These are phyloP conservation scores for Xylaria scruposa DNA, from an alignment of 495 filamentous ascomycete species.

Conservation along the genomic window DNA sequence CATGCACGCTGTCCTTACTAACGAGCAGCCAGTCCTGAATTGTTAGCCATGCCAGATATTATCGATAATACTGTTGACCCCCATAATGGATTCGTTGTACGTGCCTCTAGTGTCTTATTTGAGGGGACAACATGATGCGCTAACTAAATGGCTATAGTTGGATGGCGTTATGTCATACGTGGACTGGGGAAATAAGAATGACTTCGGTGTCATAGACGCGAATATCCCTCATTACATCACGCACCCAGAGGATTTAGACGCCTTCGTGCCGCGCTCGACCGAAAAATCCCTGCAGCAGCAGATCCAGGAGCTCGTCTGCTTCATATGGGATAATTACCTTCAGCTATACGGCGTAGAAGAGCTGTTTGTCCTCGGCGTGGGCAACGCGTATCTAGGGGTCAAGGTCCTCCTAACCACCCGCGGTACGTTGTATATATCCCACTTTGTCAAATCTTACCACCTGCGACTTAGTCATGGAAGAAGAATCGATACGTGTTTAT, in stretches of 20 bases:
- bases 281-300: constrained; percentile 55
- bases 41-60: constrained; percentile 71
- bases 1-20: constrained; percentile 31
- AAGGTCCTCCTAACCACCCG: constrained; percentile 72
- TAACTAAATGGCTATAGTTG: constrained; percentile 57
- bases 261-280: constrained; percentile 42
- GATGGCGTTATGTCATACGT: constrained; percentile 81
- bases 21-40: constrained; percentile 63
- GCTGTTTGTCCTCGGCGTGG: constrained; percentile 84
- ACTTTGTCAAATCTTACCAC: background rate
- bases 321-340: constrained; percentile 97
- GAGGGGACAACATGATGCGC: background rate
- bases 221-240: constrained; percentile 82
- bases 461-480: background rate
- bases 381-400: constrained; percentile 73
- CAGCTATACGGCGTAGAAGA: constrained; percentile 74
- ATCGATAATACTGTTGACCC: constrained; percentile 73
- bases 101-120: constrained; percentile 42
- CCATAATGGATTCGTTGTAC: constrained; percentile 86
- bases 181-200: constrained; percentile 75
- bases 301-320: constrained; percentile 78
- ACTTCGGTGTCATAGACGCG: constrained; percentile 84
- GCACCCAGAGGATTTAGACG: constrained; percentile 49
- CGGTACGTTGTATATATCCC: constrained; percentile 54
- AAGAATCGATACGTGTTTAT: background rate